Evolutionary conservation across 345 rosid species (phyloP).

Genomic region (Psidium friedrichsthalianum): DNA sequence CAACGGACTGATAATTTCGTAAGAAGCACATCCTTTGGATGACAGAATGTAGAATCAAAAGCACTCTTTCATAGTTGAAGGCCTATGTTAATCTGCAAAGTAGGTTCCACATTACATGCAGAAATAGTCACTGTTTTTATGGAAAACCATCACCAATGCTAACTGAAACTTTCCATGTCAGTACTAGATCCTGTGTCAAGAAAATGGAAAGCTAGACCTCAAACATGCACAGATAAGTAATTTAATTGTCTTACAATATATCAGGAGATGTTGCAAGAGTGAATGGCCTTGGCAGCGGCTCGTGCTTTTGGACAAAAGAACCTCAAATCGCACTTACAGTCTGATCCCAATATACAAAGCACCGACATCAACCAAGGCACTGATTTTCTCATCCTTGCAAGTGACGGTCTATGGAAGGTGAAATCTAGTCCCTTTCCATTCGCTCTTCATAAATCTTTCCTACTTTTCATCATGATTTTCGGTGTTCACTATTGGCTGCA

Average conservation of each 20-base stretch:
- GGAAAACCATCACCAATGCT: not conserved
- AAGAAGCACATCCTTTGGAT: not conserved
- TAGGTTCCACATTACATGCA: not conserved
- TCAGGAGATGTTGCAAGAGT: conserved; percentile 69
- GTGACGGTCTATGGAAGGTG: too few relatives aligned
- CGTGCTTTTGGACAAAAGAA: conserved; percentile 69
- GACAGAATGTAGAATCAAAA: not conserved
- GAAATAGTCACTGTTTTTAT: not conserved
- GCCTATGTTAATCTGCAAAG: not conserved
- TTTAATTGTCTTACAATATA: not conserved
- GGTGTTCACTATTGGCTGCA: too few relatives aligned
- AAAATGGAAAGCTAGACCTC: too few relatives aligned
- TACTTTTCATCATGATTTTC: too few relatives aligned
- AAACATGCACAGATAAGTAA: too few relatives aligned
- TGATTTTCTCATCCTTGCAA: conserved; percentile 58
- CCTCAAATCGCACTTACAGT: conserved; percentile 53
- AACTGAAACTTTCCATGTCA: not conserved
- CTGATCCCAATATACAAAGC: conserved; percentile 50
- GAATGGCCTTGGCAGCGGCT: conserved; percentile 58
- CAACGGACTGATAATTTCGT: not conserved
- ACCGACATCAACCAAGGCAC: conserved; percentile 21
- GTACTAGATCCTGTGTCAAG: too few relatives aligned
- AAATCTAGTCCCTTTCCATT: too few relatives aligned
- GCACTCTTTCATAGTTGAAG: not conserved
- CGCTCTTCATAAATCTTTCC: too few relatives aligned